Conservation (phyloP, 805 yeast species). For the Nakazawaea siamensis region DNA sequence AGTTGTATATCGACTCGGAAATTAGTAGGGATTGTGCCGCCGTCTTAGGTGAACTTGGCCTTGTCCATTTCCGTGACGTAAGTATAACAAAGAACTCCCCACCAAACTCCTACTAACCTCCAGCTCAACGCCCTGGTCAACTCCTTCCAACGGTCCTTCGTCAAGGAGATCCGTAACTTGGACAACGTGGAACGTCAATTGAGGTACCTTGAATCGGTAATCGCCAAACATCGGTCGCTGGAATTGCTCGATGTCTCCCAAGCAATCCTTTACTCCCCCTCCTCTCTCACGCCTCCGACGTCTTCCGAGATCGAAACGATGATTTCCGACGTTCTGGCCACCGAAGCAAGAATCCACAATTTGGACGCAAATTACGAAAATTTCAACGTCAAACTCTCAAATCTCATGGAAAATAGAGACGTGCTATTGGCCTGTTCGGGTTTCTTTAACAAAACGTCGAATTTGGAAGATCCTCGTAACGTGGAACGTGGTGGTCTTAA, state of each 20-base stretch:
- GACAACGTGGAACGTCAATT: constrained; percentile 89
- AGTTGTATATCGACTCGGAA: constrained; percentile 80
- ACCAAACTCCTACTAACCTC: constrained; percentile 31
- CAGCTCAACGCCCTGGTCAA: constrained; percentile 27
- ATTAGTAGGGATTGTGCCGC: constrained; percentile 67
- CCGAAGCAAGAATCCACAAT: constrained; percentile 66
- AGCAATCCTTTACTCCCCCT: constrained; percentile 5
- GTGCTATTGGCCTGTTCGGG: constrained; percentile 32
- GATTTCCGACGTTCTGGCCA: constrained; percentile 44
- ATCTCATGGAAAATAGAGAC: constrained; percentile 61
- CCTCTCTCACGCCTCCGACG: constrained; percentile 14
- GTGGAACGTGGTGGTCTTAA: constrained; percentile 16
- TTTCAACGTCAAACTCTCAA: constrained; percentile 47
- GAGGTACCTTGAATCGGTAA: constrained; percentile 25
- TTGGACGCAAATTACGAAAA: constrained; percentile 62
- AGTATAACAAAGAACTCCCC: constrained; percentile 70
- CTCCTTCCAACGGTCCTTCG: constrained; percentile 86
- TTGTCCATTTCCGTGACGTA: constrained; percentile 73
- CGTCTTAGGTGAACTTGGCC: constrained; percentile 67
- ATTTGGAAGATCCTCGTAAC: constrained; percentile 20
- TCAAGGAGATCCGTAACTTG: constrained; percentile 72
- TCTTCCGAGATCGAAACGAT: constrained; percentile 69
- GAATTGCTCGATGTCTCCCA: constrained; percentile 7
- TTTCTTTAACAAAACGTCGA: constrained; percentile 23
- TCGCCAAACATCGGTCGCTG: constrained; percentile 6